phyloP scores from a whole-genome alignment of 1,284 basidiomycete genomes.

The Inonotus hispidus region DNA sequence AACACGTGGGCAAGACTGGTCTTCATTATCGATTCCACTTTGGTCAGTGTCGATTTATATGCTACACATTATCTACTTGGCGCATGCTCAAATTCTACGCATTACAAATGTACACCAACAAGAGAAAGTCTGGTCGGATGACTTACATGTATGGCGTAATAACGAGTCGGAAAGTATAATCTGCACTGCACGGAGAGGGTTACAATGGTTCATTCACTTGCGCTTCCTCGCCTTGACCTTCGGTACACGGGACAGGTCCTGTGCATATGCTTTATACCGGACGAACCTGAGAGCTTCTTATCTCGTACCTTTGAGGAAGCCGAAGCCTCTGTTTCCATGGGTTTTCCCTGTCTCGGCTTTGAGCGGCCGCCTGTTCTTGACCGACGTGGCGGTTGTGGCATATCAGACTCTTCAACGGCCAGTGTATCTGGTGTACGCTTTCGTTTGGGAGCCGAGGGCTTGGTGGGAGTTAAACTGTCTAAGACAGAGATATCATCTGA shows the following conservation, averaged over 20 bases:
- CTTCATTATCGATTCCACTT: not conserved
- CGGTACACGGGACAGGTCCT: not conserved
- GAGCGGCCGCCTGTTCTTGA: not conserved
- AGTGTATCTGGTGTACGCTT: not conserved
- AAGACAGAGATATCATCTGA: not conserved
- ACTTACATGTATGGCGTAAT: no score
- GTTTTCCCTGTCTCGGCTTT: not conserved
- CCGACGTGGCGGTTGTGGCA: not conserved
- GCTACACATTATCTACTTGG: no score
- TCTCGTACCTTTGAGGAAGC: not conserved
- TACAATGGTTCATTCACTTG: not conserved
- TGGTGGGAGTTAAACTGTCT: not conserved
- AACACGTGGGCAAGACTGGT: not conserved
- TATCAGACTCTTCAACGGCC: not conserved
- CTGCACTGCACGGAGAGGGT: no score
- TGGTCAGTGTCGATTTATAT: no score
- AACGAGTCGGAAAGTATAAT: no score
- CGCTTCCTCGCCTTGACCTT: slow-evolving; percentile 11
- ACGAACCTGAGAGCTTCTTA: not conserved
- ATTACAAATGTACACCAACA: no score
- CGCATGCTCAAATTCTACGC: no score
- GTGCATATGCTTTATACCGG: not conserved
- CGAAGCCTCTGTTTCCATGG: not conserved
- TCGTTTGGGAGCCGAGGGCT: slow-evolving; percentile 1
- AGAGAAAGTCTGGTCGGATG: no score